phyloP scores from a whole-genome alignment of 306 rosid genomes.

The Malus sylvestris region DNA sequence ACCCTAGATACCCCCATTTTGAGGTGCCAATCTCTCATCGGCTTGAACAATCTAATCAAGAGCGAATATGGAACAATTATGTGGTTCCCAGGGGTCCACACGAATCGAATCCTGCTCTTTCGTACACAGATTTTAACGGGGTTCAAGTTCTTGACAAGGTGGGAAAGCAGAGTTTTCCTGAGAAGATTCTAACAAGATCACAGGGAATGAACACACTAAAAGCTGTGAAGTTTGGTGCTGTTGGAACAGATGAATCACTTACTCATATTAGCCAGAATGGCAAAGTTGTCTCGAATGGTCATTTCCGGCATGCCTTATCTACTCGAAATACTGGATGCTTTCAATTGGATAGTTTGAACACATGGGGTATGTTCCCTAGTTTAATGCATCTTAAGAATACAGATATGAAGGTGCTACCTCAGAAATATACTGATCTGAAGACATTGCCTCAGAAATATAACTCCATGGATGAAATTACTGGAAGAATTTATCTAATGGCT shows the following conservation, averaged over 20 bases:
- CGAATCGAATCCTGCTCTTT: conserved; percentile 21
- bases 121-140: conserved; percentile 17
- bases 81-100: conserved; percentile 19
- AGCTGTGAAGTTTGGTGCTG: conserved; percentile 25
- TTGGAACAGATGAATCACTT: conserved; percentile 28
- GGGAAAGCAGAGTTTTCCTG: conserved; percentile 27
- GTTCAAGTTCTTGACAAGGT: conserved; percentile 22
- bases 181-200: conserved; percentile 24
- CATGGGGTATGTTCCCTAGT: conserved; percentile 13
- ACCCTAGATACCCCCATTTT: conserved; percentile 23
- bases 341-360: conserved; percentile 16
- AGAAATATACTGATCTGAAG: conserved; percentile 27
- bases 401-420: conserved; percentile 29
- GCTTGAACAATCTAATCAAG: conserved; percentile 22
- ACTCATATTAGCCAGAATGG: conserved; percentile 22
- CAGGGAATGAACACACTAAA: conserved; percentile 25
- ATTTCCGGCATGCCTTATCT: conserved; percentile 12
- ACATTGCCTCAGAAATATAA: conserved; percentile 23
- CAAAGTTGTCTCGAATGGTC: conserved; percentile 17
- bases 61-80: conserved; percentile 22
- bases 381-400: conserved; percentile 11
- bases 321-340: conserved; percentile 4
- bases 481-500: conserved; percentile 44
- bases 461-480: conserved; percentile 38
- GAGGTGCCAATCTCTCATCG: conserved; percentile 32